Percentiles rank a stretch among this genome's conserved stretches.
Evolutionary conservation across 768 basidiomycete genomes (phyloP).

Genomic region (Xanthoconium stramineum): DNA sequence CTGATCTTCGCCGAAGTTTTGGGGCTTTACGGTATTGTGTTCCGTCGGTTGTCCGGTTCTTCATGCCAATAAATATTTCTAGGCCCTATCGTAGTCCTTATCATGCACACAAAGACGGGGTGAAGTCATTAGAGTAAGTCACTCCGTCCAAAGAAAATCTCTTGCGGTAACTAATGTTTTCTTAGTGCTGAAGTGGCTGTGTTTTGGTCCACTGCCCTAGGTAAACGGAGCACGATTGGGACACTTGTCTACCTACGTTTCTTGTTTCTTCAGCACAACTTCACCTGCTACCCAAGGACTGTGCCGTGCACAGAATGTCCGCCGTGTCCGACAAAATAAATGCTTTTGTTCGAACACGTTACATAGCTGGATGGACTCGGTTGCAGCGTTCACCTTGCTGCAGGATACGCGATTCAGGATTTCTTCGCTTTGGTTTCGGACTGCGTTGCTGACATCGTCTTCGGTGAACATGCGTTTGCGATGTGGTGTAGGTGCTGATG

Average conservation of each 20-base stretch:
- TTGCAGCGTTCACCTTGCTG: too few species aligned
- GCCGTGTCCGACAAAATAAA: too few species aligned
- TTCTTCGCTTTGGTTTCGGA: too few species aligned
- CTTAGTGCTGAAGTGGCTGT: slow-evolving; percentile 25
- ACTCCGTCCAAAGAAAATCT: not conserved
- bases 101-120: slow-evolving; percentile 69
- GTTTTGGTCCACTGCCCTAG: not conserved
- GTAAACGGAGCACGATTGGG: not conserved
- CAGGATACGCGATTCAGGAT: too few species aligned
- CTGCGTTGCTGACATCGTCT: too few species aligned
- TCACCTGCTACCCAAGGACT: not conserved
- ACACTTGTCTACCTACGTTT: not conserved
- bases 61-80: not conserved
- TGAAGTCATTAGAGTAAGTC: slow-evolving; percentile 20
- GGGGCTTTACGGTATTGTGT: not conserved
- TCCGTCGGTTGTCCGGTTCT: not conserved
- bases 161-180: not conserved
- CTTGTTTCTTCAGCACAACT: not conserved
- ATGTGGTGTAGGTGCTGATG: too few species aligned
- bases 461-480: too few species aligned
- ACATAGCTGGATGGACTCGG: too few species aligned
- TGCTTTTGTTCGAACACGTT: too few species aligned
- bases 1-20: too few species aligned
- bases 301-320: not conserved
- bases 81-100: not conserved